phyloP scores from a whole-genome alignment of 495 filamentous ascomycete species.

The Penicillium coprophilum region DNA sequence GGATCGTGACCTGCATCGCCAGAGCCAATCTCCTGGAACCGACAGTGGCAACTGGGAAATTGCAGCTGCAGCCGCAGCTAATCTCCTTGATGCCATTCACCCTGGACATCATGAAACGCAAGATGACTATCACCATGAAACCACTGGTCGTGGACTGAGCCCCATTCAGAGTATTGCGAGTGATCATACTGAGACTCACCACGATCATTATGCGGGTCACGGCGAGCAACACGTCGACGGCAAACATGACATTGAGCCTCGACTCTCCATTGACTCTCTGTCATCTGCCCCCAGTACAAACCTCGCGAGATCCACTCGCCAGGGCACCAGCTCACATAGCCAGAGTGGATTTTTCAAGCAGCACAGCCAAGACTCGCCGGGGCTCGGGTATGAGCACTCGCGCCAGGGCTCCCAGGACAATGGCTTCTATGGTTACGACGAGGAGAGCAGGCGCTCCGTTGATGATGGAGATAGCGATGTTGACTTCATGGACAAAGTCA shows the following conservation, averaged over 20 bases:
- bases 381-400: slow-evolving; percentile 43
- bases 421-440: slow-evolving; percentile 43
- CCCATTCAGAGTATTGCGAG: slow-evolving; percentile 89
- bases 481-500: slow-evolving; percentile 57
- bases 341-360: slow-evolving; percentile 46
- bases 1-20: slow-evolving; percentile 48
- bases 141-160: slow-evolving; percentile 65
- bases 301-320: slow-evolving; percentile 51
- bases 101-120: slow-evolving; percentile 36
- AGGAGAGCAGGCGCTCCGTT: slow-evolving; percentile 55
- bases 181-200: slow-evolving; percentile 50
- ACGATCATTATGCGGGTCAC: slow-evolving; percentile 6
- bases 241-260: slow-evolving; percentile 38
- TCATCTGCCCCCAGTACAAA: slow-evolving; percentile 57
- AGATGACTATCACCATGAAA: slow-evolving; percentile 52
- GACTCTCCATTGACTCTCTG: slow-evolving; percentile 51
- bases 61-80: slow-evolving; percentile 48
- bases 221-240: slow-evolving; percentile 13
- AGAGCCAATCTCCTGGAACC: slow-evolving; percentile 43
- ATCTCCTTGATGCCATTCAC: slow-evolving; percentile 40
- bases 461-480: slow-evolving; percentile 67
- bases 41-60: slow-evolving; percentile 49
- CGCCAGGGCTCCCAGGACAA: slow-evolving; percentile 30
- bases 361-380: slow-evolving; percentile 35
- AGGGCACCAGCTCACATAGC: slow-evolving; percentile 51